phyloP scores from a whole-genome alignment of 73 alveolate genomes.

The Blepharisma japonicum region DNA sequence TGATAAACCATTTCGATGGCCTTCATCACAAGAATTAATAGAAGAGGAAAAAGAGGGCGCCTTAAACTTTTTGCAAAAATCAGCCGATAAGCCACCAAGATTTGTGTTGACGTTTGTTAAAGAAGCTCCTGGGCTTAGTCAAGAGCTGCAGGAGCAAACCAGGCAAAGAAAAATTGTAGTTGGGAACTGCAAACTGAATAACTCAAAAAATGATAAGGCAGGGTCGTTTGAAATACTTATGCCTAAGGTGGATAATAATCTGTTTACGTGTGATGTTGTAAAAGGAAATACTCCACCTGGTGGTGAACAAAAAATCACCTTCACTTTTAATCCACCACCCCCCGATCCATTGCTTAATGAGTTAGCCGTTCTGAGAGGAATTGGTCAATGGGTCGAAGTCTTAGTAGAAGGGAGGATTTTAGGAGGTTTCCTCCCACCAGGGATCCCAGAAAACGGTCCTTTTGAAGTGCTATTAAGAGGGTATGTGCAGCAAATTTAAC shows the following conservation, averaged over 20 bases:
- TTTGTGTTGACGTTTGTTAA: conserved; percentile 55
- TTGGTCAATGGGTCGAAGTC: conserved; percentile 95
- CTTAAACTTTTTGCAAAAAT: conserved; percentile 46
- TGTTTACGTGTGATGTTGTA: conserved; percentile 87
- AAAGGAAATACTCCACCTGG: conserved; percentile 90
- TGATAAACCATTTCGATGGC: conserved; percentile 75
- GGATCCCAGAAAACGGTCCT: conserved; percentile 69
- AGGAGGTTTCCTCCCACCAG: conserved; percentile 94
- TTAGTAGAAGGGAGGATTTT: conserved; percentile 82
- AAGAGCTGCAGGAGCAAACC: conserved; percentile 60
- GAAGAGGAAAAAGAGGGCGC: conserved; percentile 63
- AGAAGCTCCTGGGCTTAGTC: conserved; percentile 54
- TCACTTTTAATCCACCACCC: conserved; percentile 91
- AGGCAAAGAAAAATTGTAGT: conserved; percentile 66
- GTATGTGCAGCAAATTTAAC: conserved; percentile 84
- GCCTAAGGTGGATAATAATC: conserved; percentile 82
- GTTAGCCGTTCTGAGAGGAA: conserved; percentile 56
- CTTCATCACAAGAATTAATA: conserved; percentile 52
- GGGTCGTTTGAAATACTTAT: conserved; percentile 86
- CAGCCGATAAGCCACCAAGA: conserved; percentile 45
- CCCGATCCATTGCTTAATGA: conserved; percentile 85
- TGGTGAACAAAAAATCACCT: conserved; percentile 73
- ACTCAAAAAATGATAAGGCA: conserved; percentile 86
- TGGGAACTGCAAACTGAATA: conserved; percentile 89
- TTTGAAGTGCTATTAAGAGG: conserved; percentile 89